Base-by-base conservation (phyloP, 148 eudicot genomes). In the Talinum fruticosum region DNA sequence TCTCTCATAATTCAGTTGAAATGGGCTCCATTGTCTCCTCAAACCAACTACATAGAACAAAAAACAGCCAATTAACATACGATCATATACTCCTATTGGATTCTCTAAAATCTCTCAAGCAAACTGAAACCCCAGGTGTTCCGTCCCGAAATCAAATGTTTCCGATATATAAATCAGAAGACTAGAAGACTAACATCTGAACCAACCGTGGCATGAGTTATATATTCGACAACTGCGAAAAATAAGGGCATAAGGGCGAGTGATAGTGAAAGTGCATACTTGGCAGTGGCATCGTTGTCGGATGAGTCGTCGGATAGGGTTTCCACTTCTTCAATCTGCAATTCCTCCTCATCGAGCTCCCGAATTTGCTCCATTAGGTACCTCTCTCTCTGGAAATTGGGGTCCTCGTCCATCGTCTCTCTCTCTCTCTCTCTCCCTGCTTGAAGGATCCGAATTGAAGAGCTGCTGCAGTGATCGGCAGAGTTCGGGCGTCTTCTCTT, bases 271-370 rank as follows among this genome's bases (percentile, higher is more conserved):
- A 29, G 16, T 16, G 30, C 35, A 65, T 87, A 85, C 87, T 78
- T 69, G 66, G 45, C 29, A 12, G 45, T 29, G 14, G 77, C 44
- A 28, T 90, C 88, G 32, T 80, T 91, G 26, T 84, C 93, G 33
- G 88, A 85, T 26, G 88, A 87, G 69, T 81, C 89, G 4, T 87
- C 79, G 5, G 65, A 79, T 6, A 78, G 76, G 64, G 85, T 76
- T n/a, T 88, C 96, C 73, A 91, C 97, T 81, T 95, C 97, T 85
- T 95, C 99, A 64, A 95, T 76, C 73, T 92, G 87, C 84, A 95
- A 87, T 76, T 86, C 94, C 80, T 95, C 98, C 1, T 78, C 74
- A 18, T 95, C 98, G 72, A 95, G 93, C 86, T 90, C 84, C 21
- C 89, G 76, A 34, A 90, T 89, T 78, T 89, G 96, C 83, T 91